Percentiles rank a stretch among this genome's conserved stretches.
phyloP scores from a whole-genome alignment of 768 basidiomycete species.

The Erythrobasidium yunnanense region DNA sequence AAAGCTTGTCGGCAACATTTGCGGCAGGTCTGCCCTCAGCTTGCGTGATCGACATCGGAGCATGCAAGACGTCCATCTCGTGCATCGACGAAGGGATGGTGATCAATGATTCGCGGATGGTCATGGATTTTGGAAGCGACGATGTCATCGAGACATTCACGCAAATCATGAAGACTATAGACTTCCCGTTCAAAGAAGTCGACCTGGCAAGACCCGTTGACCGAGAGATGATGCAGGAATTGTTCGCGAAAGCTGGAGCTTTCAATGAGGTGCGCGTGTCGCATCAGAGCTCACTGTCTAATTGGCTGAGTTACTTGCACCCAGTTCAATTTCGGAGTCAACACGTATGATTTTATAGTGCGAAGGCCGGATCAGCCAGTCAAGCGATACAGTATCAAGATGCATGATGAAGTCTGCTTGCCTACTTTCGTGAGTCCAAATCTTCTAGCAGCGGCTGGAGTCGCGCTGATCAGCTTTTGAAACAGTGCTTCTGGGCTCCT shows the following conservation, averaged over 20 bases:
- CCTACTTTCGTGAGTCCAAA: slow-evolving; percentile 67
- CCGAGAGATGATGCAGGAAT: slow-evolving; percentile 81
- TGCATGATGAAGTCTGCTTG: slow-evolving; percentile 89
- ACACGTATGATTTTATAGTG: slow-evolving; percentile 80
- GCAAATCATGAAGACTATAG: slow-evolving; percentile 55
- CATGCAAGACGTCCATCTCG: slow-evolving; percentile 67
- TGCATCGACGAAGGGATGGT: slow-evolving; percentile 92
- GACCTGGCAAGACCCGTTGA: slow-evolving; percentile 68
- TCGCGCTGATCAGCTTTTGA: not conserved
- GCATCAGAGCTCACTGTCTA: not conserved
- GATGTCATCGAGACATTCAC: slow-evolving; percentile 73
- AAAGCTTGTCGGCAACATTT: slow-evolving; percentile 83
- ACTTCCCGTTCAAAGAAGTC: slow-evolving; percentile 77
- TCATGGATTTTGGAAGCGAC: slow-evolving; percentile 79
- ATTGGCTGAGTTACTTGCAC: no score
- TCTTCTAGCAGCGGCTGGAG: not conserved
- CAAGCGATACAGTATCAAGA: slow-evolving; percentile 75
- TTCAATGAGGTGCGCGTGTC: slow-evolving; percentile 61
- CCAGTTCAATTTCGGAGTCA: slow-evolving; percentile 78
- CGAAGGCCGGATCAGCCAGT: slow-evolving; percentile 63
- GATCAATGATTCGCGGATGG: slow-evolving; percentile 64
- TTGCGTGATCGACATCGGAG: slow-evolving; percentile 91
- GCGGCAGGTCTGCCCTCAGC: slow-evolving; percentile 90
- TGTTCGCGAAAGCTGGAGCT: slow-evolving; percentile 74
- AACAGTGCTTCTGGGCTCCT: slow-evolving; percentile 81